These are phyloP conservation scores for Diaporthe destruens DNA, from an alignment of 2,329 filamentous ascomycete genomes.

Conservation along the genomic window DNA sequence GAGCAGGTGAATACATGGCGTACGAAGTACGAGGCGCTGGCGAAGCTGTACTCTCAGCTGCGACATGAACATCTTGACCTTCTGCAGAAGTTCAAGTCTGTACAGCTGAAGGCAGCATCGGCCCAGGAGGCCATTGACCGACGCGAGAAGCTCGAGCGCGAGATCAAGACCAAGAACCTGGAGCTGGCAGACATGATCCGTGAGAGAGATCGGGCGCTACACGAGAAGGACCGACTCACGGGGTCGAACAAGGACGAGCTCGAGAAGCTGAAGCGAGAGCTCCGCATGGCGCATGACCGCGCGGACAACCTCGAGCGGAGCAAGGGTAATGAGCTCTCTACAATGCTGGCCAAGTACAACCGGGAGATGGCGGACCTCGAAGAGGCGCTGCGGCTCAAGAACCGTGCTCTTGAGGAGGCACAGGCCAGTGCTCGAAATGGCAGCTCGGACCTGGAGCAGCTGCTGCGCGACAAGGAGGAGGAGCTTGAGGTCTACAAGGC, in stretches of 20 bases:
- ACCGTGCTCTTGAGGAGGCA: slow-evolving; percentile 85
- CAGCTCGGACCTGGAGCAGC: slow-evolving; percentile 85
- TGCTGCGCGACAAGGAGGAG: slow-evolving; percentile 93
- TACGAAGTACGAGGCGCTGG: slow-evolving; percentile 94
- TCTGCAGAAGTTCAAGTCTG: slow-evolving; percentile 93
- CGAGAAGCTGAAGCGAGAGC: slow-evolving; percentile 93
- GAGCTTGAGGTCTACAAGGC: slow-evolving; percentile 98
- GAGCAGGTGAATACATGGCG: slow-evolving; percentile 99
- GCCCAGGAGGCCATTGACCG: slow-evolving; percentile 96
- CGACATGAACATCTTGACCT: slow-evolving; percentile 95
- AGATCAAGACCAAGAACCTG: slow-evolving; percentile 99
- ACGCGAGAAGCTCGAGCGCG: slow-evolving; percentile 93
- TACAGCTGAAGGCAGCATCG: slow-evolving; percentile 95
- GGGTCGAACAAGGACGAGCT: slow-evolving; percentile 93
- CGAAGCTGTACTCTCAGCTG: slow-evolving; percentile 96
- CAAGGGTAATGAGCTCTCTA: slow-evolving; percentile 95
- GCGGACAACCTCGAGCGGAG: slow-evolving; percentile 92
- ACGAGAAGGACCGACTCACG: slow-evolving; percentile 89
- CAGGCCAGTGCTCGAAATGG: slow-evolving; percentile 83
- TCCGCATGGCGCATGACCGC: slow-evolving; percentile 90
- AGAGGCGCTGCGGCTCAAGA: slow-evolving; percentile 90
- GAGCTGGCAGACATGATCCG: slow-evolving; percentile 99
- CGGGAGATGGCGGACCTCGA: slow-evolving; percentile 97
- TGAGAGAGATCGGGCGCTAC: slow-evolving; percentile 91
- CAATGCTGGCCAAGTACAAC: slow-evolving; percentile 96